These are phyloP conservation scores for Diversispora epigaea DNA, from an alignment of 192 early-diverging fungal genomes.

Conservation along the genomic window DNA sequence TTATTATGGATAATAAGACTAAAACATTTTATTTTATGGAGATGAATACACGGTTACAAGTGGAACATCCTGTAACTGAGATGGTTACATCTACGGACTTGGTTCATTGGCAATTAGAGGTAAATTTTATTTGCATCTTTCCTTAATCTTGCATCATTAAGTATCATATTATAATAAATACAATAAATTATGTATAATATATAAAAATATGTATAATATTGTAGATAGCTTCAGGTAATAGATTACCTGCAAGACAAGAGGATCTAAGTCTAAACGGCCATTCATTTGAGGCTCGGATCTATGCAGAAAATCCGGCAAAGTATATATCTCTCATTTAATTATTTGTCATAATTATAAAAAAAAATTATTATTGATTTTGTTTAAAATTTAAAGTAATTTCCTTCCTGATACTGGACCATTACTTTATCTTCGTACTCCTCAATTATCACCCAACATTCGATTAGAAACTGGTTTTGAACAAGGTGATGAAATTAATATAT, in stretches of 20 bases:
- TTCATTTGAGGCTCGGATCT: constrained; percentile 97
- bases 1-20: constrained; percentile 87
- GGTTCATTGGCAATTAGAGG: constrained; percentile 91
- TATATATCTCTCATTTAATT: constrained; percentile 27
- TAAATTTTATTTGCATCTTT: constrained; percentile 30
- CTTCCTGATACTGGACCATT: constrained; percentile 92
- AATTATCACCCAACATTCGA: constrained; percentile 62
- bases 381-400: constrained; percentile 63
- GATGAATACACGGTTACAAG: constrained; percentile 94
- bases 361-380: constrained; percentile 10
- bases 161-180: background rate
- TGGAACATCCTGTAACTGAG: constrained; percentile 97
- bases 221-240: constrained; percentile 86
- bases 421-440: constrained; percentile 71
- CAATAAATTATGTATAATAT: background rate
- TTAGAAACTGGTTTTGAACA: constrained; percentile 91
- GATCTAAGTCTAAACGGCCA: constrained; percentile 76
- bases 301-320: constrained; percentile 92
- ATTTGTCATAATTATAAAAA: background rate
- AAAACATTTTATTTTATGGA: constrained; percentile 97
- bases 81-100: constrained; percentile 93
- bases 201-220: background rate
- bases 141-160: background rate
- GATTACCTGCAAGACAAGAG: constrained; percentile 68
- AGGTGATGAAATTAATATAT: constrained; percentile 88